Conservation (phyloP, 2,329 filamentous ascomycete species). For the Monilinia polystroma region DNA sequence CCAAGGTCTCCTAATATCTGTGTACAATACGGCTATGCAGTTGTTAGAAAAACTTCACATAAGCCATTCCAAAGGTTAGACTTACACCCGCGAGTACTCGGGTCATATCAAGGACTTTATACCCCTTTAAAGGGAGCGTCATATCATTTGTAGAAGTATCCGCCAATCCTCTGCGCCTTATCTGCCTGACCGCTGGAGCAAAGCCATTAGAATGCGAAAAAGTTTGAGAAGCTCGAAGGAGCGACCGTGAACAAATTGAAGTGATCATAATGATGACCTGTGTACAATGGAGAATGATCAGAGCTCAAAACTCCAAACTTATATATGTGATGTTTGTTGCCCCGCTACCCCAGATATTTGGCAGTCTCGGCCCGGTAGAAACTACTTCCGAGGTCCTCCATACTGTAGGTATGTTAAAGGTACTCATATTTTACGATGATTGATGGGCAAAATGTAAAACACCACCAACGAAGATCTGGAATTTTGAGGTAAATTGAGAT, state of each 20-base stretch:
- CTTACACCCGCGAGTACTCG: conserved; percentile 89
- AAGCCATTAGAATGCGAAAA: conserved; percentile 28
- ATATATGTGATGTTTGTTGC: conserved; percentile 1
- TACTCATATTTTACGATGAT: background rate
- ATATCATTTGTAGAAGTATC: conserved; percentile 36
- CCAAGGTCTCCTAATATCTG: conserved; percentile 95
- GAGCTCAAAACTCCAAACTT: background rate
- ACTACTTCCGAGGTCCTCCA: background rate
- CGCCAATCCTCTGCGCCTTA: conserved; percentile 31
- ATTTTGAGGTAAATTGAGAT: background rate
- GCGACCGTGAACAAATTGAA: conserved; percentile 21
- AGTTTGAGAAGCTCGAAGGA: conserved; percentile 30
- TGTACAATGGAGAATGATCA: conserved; percentile 8
- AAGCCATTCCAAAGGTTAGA: conserved; percentile 31
- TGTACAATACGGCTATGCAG: conserved; percentile 82
- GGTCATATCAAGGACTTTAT: conserved; percentile 93
- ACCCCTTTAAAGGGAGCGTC: conserved; percentile 74
- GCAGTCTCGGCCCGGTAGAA: conserved; percentile 19
- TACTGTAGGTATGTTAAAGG: too few relatives aligned
- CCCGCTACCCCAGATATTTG: conserved; percentile 26
- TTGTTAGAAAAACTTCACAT: conserved; percentile 11
- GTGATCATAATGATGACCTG: conserved; percentile 26
- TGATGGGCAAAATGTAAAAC: background rate
- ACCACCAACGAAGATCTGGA: background rate
- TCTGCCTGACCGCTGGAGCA: conserved; percentile 16